These are phyloP conservation scores for Colletotrichum gloeosporioides DNA, from an alignment of 2,329 filamentous ascomycete species.

Conservation along the genomic window DNA sequence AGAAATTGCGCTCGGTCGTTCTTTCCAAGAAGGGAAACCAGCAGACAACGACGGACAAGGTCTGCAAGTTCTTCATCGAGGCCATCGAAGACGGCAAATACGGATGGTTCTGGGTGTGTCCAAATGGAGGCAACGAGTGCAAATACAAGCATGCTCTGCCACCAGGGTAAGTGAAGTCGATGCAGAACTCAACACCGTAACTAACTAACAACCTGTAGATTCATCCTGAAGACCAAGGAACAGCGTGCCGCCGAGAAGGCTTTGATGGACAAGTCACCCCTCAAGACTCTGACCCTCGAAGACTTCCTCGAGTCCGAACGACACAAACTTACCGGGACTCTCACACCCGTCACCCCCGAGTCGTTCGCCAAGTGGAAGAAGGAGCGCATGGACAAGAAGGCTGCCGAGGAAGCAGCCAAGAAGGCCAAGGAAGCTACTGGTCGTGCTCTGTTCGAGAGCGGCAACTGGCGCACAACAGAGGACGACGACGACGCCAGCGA, in stretches of 20 bases:
- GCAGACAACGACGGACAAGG: slow-evolving; percentile 93
- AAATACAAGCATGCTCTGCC: slow-evolving; percentile 98
- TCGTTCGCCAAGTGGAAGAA: slow-evolving; percentile 97
- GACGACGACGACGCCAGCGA: slow-evolving; percentile 67
- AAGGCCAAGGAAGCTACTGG: slow-evolving; percentile 96
- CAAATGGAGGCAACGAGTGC: slow-evolving; percentile 96
- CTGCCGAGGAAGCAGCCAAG: slow-evolving; percentile 87
- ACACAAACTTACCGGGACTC: slow-evolving; percentile 88
- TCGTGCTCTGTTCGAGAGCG: slow-evolving; percentile 93
- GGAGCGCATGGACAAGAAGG: slow-evolving; percentile 92
- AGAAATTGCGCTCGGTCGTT: slow-evolving; percentile 89
- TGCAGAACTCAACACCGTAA: neutral
- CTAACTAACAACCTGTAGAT: slow-evolving; percentile 56
- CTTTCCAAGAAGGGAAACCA: slow-evolving; percentile 98
- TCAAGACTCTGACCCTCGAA: slow-evolving; percentile 93
- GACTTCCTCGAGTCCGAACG: slow-evolving; percentile 97
- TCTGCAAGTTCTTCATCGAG: slow-evolving; percentile 98
- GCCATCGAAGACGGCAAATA: slow-evolving; percentile 99
- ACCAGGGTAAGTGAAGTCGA: slow-evolving; percentile 74
- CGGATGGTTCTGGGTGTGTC: slow-evolving; percentile 99
- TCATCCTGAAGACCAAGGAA: slow-evolving; percentile 97
- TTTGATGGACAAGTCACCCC: slow-evolving; percentile 90
- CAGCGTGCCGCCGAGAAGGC: slow-evolving; percentile 96
- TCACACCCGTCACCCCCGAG: slow-evolving; percentile 94
- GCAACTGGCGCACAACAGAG: slow-evolving; percentile 75